Base-by-base conservation (phyloP, 345 rosid species). In the Carallia brachiata region DNA sequence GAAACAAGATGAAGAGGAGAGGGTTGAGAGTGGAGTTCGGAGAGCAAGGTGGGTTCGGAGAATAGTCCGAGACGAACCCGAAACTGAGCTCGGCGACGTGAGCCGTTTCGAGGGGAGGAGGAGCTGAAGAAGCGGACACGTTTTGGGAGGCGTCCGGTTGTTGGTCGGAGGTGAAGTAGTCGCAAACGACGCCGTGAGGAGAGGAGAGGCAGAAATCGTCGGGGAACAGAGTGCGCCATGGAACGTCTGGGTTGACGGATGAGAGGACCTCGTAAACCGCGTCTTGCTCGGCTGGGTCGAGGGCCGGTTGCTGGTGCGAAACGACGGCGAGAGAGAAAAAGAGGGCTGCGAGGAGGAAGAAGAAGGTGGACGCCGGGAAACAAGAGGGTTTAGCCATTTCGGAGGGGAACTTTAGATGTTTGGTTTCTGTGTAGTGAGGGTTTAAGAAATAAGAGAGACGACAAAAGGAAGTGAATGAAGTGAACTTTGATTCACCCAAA, bases 121-220 rank as follows among this genome's bases (percentile, higher is more conserved):
- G 6, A 12, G 50, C 15, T 0, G 50, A 44, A 31, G 62, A 61
- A 57, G 67, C 59, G 1, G 79, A 30, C 4, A 63, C 67, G 63
- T 71, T 71, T 53, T 9, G 61, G 44, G 73, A 32, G 32, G 18
- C 3, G 18, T 10, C 6, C 68, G 63, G 78, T 40, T 40, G 37
- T 23, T 55, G 31, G 23, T 57, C 53, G 27, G 74, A 67, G 47
- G 70, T 48, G 74, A 79, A 79, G 74, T 72, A 80, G 32, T 83
- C 88, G 18, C 96, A 89, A 6, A 83, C 86, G 70, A 87, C 78
- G 70, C 92, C 92, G 76, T 87, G 87, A 6, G 92, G 90, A 56
- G 96, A 74, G 0, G 90, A 89, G 62, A 72, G 76, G 69, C 95
- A 89, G 67, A 87, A 79, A 61, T 89, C 88, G 58, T 84, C 90